phyloP scores from a whole-genome alignment of 208 protist genomes.

The Leishmania arabica region DNA sequence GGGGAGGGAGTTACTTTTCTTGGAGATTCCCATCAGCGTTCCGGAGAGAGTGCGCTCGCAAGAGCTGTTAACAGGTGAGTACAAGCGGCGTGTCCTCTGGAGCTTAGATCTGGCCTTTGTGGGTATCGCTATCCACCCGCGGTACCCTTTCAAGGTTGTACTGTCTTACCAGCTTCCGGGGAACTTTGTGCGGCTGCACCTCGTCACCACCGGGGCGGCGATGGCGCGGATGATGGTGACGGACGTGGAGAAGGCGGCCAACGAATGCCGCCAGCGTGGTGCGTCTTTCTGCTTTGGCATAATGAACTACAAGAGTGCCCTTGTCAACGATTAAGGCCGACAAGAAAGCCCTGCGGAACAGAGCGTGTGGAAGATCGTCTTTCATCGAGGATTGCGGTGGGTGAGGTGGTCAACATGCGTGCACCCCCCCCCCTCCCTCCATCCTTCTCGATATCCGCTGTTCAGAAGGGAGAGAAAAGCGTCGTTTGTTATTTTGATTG shows the following conservation, averaged over 20 bases:
- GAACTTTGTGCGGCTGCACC: slow-evolving; percentile 27
- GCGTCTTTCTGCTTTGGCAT: slow-evolving; percentile 41
- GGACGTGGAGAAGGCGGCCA: slow-evolving; percentile 29
- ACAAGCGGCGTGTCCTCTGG: slow-evolving; percentile 41
- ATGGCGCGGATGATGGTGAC: slow-evolving; percentile 31
- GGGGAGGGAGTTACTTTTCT: slow-evolving; percentile 24
- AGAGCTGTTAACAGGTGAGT: slow-evolving; percentile 16
- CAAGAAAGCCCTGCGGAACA: not conserved
- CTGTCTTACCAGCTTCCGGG: slow-evolving; percentile 39
- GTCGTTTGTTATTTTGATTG: not conserved
- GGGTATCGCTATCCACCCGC: slow-evolving; percentile 9
- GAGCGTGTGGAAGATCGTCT: no score
- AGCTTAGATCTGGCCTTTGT: slow-evolving; percentile 51
- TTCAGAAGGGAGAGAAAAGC: not conserved
- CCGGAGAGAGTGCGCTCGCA: slow-evolving; percentile 12
- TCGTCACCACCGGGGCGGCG: slow-evolving; percentile 34
- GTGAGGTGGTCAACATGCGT: not conserved
- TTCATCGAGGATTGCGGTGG: not conserved
- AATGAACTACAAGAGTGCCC: slow-evolving; percentile 34
- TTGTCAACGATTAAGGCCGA: slow-evolving; percentile 7
- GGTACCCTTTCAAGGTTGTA: slow-evolving; percentile 45
- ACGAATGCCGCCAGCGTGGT: slow-evolving; percentile 29
- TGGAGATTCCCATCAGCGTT: slow-evolving; percentile 6
- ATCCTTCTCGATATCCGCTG: not conserved
- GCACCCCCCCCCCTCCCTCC: not conserved